Conservation (phyloP, 306 rosid genomes). For the Ormosia emarginata region DNA sequence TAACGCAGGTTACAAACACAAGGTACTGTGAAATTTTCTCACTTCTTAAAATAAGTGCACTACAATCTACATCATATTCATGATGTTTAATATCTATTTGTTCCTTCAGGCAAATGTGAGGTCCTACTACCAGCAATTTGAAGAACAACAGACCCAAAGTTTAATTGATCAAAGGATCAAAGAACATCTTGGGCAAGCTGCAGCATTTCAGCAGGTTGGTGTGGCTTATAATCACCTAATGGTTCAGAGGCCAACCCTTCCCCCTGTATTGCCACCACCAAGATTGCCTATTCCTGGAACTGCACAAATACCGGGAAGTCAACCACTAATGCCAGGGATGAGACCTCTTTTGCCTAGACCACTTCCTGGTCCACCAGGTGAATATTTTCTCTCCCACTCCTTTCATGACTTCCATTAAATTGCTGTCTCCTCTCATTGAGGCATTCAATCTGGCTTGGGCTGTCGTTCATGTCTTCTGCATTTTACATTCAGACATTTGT, state of each 20-base stretch:
- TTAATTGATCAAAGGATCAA: constrained; percentile 94
- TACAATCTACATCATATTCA: background rate
- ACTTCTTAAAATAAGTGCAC: background rate
- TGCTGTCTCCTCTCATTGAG: background rate
- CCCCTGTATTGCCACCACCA: constrained; percentile 75
- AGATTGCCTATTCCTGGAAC: constrained; percentile 59
- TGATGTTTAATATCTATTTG: background rate
- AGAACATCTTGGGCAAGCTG: constrained; percentile 94
- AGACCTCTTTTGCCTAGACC: constrained; percentile 94
- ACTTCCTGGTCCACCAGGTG: constrained; percentile 70
- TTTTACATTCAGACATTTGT: background rate
- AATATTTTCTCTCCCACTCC: background rate
- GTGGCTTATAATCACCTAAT: constrained; percentile 78
- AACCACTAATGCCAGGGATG: constrained; percentile 64
- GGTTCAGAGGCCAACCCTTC: constrained; percentile 71
- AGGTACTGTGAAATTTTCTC: constrained; percentile 44
- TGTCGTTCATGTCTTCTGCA: background rate
- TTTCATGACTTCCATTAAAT: background rate
- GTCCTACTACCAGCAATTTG: constrained; percentile 85
- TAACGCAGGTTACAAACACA: constrained; percentile 96
- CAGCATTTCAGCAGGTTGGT: constrained; percentile 88
- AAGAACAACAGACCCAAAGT: constrained; percentile 95
- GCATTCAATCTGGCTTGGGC: background rate
- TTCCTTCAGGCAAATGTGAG: constrained; percentile 78
- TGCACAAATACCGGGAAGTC: constrained; percentile 46